phyloP scores from a whole-genome alignment of 495 filamentous ascomycete species.

The Cercophora newfieldiana region DNA sequence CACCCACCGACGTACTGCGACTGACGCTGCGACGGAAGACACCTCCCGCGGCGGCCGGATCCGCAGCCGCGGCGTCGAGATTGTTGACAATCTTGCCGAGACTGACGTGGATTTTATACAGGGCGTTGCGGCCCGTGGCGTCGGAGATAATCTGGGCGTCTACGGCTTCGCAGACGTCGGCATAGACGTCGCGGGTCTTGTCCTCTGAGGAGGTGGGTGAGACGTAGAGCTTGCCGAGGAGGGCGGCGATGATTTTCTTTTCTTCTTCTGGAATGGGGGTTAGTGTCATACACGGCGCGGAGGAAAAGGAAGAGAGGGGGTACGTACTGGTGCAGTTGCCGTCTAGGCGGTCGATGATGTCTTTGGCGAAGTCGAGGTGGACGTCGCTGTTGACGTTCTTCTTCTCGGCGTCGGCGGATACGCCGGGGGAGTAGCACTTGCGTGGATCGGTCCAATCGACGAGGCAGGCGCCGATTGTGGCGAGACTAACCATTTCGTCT shows the following conservation, averaged over 20 bases:
- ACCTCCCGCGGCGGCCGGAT: constrained; percentile 14
- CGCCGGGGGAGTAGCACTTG: constrained; percentile 71
- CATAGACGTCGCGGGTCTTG: constrained; percentile 52
- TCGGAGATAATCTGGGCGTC: constrained; percentile 68
- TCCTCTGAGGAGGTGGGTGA: constrained; percentile 56
- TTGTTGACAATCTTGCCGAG: constrained; percentile 62
- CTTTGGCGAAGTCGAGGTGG: constrained; percentile 65
- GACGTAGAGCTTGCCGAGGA: constrained; percentile 83
- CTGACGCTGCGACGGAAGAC: constrained; percentile 40
- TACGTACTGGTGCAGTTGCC: constrained; percentile 62
- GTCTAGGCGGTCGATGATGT: constrained; percentile 59
- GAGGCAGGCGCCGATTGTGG: constrained; percentile 73
- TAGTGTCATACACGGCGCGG: constrained; percentile 13
- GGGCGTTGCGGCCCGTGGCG: constrained; percentile 68
- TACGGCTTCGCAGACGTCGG: constrained; percentile 63
- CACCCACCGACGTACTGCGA: constrained; percentile 31
- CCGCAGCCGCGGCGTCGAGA: constrained; percentile 44
- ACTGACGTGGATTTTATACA: constrained; percentile 75
- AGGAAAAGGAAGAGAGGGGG: constrained; percentile 31
- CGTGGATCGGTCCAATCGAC: constrained; percentile 96
- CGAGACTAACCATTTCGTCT: constrained; percentile 77
- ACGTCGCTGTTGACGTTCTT: constrained; percentile 64
- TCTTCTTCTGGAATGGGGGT: constrained; percentile 63
- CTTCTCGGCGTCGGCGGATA: constrained; percentile 56
- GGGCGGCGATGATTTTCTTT: constrained; percentile 72